These are phyloP conservation scores for Yarrowia sp. DNA, from an alignment of 805 yeast genomes.

Conservation along the genomic window DNA sequence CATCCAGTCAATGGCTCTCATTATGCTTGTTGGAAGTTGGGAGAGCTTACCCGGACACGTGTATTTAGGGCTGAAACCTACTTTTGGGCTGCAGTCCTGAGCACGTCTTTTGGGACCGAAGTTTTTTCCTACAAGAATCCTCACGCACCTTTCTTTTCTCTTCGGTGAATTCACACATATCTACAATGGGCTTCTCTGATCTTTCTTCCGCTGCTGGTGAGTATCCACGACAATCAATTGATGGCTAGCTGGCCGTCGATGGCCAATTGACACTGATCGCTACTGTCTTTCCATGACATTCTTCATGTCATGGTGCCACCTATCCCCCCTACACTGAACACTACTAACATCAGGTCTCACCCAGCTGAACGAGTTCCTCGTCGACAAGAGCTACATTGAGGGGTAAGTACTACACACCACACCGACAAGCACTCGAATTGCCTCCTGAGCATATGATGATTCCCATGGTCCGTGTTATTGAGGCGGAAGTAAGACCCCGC, in stretches of 20 bases:
- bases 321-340: background rate
- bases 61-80: slow-evolving; percentile 7
- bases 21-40: slow-evolving; percentile 2
- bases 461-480: slow-evolving; percentile 28
- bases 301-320: background rate
- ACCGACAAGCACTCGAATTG: background rate
- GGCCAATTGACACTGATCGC: no score
- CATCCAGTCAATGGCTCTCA: background rate
- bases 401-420: slow-evolving; percentile 64
- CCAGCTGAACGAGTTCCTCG: slow-evolving; percentile 79
- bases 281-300: background rate
- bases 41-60: slow-evolving; percentile 26
- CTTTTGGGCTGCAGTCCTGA: slow-evolving; percentile 2
- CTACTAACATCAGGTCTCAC: slow-evolving; percentile 46
- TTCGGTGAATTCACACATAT: slow-evolving; percentile 24
- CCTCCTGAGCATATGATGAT: slow-evolving; percentile 7
- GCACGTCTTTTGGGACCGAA: slow-evolving; percentile 20
- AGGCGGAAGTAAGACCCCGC: slow-evolving; percentile 28
- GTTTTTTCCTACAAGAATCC: slow-evolving; percentile 24
- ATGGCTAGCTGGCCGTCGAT: background rate
- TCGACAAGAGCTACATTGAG: slow-evolving; percentile 90
- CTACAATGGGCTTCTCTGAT: slow-evolving; percentile 46
- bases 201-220: slow-evolving; percentile 45
- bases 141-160: slow-evolving; percentile 14
- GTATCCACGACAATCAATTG: slow-evolving; percentile 26